Base-by-base conservation (phyloP, 371 early-diverging fungal species). In the Mortierella sp. region DNA sequence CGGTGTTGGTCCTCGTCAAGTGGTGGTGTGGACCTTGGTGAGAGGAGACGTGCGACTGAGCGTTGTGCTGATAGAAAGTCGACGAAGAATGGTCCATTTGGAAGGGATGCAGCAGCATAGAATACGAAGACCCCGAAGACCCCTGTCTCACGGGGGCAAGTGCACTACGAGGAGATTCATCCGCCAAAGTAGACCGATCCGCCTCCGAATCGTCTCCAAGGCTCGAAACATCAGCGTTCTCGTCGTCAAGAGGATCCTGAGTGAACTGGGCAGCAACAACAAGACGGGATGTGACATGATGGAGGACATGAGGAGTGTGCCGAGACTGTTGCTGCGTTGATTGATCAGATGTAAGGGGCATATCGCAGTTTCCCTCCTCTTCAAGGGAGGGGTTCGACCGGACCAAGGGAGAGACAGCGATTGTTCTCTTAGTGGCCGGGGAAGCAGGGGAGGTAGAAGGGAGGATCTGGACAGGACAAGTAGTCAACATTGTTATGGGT, bases 1-100 rank as follows among this genome's bases (percentile, higher is more conserved):
- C 83, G 4, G 83, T 55, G 72, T 76, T 76, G 4, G 75, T 77
- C 72, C 83, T 79, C 16, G 80, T 79, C 51, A 83, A 46, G 6
- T 35, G 35, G 68, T 38, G 68, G 24, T 21, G 21, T n/a, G 56
- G 27, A 16, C 56, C 27, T n/a, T 16, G 14, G 27, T 75, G 78
- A 12, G 46, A 27, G 16, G 21, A 1, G 21, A 51, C 4, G 6
- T 51, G 51, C 51, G 51, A 51, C n/a, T 44, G 55, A 60, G 41
- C 14, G 72, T 38, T 35, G 27, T 76, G 58, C 10, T 71, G 72
- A 48, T 71, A 72, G 5, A 73, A 27, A 14, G 68, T 63, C 16
- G 78, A 73, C 3, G 70, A 46, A 71, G 46, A 49, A 3, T 55
- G 14, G 21, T 55, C 38, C 76, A 35, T 27, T 6, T 51, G 63